These are phyloP conservation scores for Corylus heterophylla DNA, from an alignment of 306 rosid species.

Conservation along the genomic window DNA sequence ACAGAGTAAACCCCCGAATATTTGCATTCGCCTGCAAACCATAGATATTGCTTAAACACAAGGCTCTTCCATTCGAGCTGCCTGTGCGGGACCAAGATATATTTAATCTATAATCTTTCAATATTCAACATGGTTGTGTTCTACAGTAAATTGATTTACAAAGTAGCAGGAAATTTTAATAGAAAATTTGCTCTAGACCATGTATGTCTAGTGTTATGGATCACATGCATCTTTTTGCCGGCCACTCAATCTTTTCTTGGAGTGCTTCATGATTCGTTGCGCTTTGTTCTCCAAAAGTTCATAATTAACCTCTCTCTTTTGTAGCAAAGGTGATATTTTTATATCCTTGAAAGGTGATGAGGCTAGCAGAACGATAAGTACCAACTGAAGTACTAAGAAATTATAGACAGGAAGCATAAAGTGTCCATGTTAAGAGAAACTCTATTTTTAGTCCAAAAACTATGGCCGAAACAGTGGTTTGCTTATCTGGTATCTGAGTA, in stretches of 20 bases:
- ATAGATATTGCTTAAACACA: too few relatives aligned
- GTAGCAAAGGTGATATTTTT: not conserved
- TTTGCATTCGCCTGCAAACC: too few relatives aligned
- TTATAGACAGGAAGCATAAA: not conserved
- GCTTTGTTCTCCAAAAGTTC: not conserved
- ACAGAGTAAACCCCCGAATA: too few relatives aligned
- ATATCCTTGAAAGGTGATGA: not conserved
- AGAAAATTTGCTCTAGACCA: not conserved
- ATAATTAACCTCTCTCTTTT: not conserved
- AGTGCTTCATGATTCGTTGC: not conserved
- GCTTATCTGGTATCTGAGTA: not conserved
- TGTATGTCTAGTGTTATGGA: not conserved
- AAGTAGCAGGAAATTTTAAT: not conserved
- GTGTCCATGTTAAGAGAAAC: not conserved
- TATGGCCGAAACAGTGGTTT: not conserved
- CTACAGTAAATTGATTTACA: not conserved
- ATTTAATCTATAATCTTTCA: not conserved
- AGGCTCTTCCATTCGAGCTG: too few relatives aligned
- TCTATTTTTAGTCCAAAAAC: not conserved
- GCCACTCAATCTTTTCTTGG: not conserved
- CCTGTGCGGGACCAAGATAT: too few relatives aligned
- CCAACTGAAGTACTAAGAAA: not conserved
- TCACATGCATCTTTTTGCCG: not conserved
- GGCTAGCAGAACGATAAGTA: not conserved
- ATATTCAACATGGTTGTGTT: not conserved